Percentiles rank a stretch among this genome's conserved stretches.
Evolutionary conservation across 2,329 filamentous ascomycete genomes (phyloP).

Genomic region (Alternaria sp.): DNA sequence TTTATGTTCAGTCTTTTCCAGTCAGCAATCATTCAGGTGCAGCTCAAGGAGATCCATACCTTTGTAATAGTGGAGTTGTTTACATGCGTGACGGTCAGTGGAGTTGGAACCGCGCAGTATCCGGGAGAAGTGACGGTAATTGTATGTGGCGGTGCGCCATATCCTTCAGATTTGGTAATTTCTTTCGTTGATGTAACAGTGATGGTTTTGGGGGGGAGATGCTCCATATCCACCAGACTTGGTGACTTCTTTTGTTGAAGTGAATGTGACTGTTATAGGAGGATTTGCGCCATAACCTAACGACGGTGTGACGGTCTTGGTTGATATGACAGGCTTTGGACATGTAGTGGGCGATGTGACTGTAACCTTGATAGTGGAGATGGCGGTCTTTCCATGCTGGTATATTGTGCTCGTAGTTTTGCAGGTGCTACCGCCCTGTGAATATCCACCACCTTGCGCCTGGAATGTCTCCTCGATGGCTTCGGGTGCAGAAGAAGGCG

Average conservation of each 20-base stretch:
- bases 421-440: constrained; percentile 7
- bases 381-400: constrained; percentile 17
- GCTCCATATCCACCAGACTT: not conserved
- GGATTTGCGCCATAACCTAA: not conserved
- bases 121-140: not conserved
- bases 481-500: not conserved
- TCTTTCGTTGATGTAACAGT: constrained; percentile 11
- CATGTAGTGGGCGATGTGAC: constrained; percentile 19
- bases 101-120: not conserved
- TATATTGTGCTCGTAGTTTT: constrained; percentile 12
- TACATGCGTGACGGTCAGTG: constrained; percentile 7
- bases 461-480: not conserved
- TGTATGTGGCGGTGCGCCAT: not conserved
- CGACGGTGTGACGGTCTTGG: not conserved
- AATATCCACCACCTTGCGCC: constrained; percentile 8
- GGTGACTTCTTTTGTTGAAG: constrained; percentile 6
- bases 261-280: constrained; percentile 3
- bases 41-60: not conserved
- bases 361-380: constrained; percentile 21
- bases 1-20: not conserved
- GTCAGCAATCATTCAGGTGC: not conserved
- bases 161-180: not conserved
- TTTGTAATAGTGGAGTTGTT: constrained; percentile 6
- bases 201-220: not conserved
- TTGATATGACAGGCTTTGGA: constrained; percentile 3